Evolutionary conservation across 176 grass and related monocot genomes (phyloP), one percentile per base, ranked within the genome.

Genomic region (Phragmites australis): DNA sequence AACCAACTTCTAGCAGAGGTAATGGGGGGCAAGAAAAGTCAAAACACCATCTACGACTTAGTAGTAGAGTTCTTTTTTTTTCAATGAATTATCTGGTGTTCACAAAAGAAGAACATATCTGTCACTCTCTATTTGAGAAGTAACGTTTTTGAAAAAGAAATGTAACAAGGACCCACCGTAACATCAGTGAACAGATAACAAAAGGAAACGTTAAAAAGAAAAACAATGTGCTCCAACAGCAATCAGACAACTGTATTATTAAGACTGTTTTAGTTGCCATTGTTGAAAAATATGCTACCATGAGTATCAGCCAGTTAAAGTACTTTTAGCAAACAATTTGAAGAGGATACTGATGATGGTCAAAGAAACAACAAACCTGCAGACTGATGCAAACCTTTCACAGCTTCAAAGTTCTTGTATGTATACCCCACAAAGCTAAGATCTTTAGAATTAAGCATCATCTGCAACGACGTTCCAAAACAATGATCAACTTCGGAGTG

Each of bases 361-460:
- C 21, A 79, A 53, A 18, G 30, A 40, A 79, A 67, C 13, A 45
- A 42, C 59, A 77, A 77, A 84, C 53, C 30, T 84, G 74, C 52
- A 42, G 64, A 70, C 22, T 78, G 82, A 61, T 29, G 64, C 64
- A 77, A 70, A 78, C 87, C 82, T 77, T 92, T 84, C 19, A 92
- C 90, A 45, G 87, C 76, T 21, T 86, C 90, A 64, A 89, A 92
- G 60, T 92, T 92, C 66, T 92, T 92, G 75, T 86, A 92, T 56
- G 86, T 92, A 63, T 92, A 92, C 8, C 90, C 90, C 49, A 89
- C 80, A 82, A 92, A 92, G 55, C 80, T 89, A 77, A 85, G 75
- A 65, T 85, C 79, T 68, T 89, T 80, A 59, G 90, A 82, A 41
- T 56, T 86, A 74, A 87, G 91, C 77, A 90, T 90, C 80, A 85